Evolutionary conservation across 768 basidiomycete genomes (phyloP).

Genomic region (Panaeolus papilionaceus): DNA sequence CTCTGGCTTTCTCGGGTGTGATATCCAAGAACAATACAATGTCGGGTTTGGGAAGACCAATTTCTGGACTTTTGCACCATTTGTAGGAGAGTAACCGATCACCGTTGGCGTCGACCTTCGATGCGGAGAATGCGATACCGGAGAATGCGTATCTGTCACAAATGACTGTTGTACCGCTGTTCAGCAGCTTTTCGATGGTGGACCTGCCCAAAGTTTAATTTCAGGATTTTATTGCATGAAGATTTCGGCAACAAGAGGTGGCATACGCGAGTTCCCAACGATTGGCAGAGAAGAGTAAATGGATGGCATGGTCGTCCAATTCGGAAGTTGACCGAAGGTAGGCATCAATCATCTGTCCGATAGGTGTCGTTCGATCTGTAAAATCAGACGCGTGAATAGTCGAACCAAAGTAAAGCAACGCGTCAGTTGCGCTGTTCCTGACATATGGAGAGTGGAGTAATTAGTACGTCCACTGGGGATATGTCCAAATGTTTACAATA

Average conservation of each 20-base stretch:
- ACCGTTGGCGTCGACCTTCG: slow-evolving; percentile 46
- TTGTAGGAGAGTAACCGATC: slow-evolving; percentile 62
- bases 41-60: slow-evolving; percentile 90
- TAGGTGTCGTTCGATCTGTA: slow-evolving; percentile 87
- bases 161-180: slow-evolving; percentile 72
- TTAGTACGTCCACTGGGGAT: background rate
- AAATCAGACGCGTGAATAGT: background rate
- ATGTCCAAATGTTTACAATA: background rate
- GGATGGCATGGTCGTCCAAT: slow-evolving; percentile 90
- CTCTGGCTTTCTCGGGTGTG: slow-evolving; percentile 66
- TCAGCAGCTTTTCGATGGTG: slow-evolving; percentile 64
- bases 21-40: slow-evolving; percentile 88
- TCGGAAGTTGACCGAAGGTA: slow-evolving; percentile 87
- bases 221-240: background rate
- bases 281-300: slow-evolving; percentile 96
- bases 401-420: background rate
- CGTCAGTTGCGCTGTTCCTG: slow-evolving; percentile 1
- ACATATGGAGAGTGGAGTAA: background rate
- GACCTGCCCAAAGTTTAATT: slow-evolving; percentile 43
- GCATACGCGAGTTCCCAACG: slow-evolving; percentile 92
- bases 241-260: slow-evolving; percentile 19
- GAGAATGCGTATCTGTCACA: slow-evolving; percentile 98
- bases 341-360: slow-evolving; percentile 91
- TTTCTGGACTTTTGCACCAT: slow-evolving; percentile 89
- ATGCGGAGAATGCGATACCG: slow-evolving; percentile 86